Evolutionary conservation across 2,329 filamentous ascomycete genomes (phyloP).

Genomic region (Aspergillus bombycis): DNA sequence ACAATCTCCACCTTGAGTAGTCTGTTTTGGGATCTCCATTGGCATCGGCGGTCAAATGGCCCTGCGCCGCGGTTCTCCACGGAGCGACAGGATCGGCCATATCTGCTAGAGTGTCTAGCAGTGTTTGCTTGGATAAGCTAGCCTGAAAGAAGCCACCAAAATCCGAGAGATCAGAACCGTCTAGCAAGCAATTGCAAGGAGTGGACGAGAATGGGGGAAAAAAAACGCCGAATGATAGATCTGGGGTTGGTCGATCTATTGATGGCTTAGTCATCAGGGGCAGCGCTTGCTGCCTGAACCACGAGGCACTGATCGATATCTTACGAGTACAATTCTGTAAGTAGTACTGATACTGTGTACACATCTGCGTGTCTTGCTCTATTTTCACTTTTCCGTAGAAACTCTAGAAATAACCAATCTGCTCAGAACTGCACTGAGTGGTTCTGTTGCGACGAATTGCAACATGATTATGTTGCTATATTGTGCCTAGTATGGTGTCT

Average conservation of each 20-base stretch:
- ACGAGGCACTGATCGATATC: background rate
- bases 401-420: background rate
- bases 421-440: background rate
- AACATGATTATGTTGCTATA: background rate
- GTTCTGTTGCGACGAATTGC: background rate
- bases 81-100: slow-evolving; percentile 36
- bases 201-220: background rate
- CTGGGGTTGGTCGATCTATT: slow-evolving; percentile 1
- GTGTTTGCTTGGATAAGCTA: background rate
- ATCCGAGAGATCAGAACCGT: background rate
- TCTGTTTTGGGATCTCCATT: slow-evolving; percentile 66
- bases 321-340: no score
- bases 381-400: no score
- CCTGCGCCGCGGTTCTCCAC: slow-evolving; percentile 40
- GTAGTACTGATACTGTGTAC: background rate
- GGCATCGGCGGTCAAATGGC: slow-evolving; percentile 36
- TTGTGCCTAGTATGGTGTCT: background rate
- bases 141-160: background rate
- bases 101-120: background rate
- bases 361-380: background rate
- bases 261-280: slow-evolving; percentile 23
- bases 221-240: background rate
- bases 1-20: slow-evolving; percentile 78
- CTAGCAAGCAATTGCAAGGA: background rate
- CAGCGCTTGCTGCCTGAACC: background rate